Evolutionary conservation across 441 rosid species (phyloP), one percentile per base, ranked within the genome.

Genomic region (Arabidopsis lyrata): DNA sequence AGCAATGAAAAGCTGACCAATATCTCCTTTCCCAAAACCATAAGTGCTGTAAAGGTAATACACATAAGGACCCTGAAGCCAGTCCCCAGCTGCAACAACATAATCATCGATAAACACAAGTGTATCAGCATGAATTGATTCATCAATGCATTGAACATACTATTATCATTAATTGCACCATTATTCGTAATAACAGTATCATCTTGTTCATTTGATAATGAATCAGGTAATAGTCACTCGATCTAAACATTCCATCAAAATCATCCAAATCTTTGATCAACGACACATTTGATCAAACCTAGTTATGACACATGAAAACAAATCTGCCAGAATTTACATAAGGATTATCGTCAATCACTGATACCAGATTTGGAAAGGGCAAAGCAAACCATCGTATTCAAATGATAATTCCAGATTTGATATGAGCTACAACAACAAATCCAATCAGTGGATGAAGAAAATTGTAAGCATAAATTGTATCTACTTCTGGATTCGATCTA

Each of bases 61-160:
- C 22, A 94, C 97, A 82, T 92, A 95, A 35, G 99, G 99, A 74
- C 99, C 99, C 85, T 94, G 99, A 85, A 90, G 82, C 97, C 99
- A 94, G 63, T 94, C 99, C 63, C 99, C 97, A 71, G 97, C 97
- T 94, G 82, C 67, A 61, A 66, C 82, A 86, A 71, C 76, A 74
- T 18, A 66, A 29, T 14, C 41, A 64, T 39, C 48, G 3, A 20
- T 41, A 49, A 8, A 42, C 0, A 62, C 34, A 3, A 5, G 5
- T 16, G 4, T 29, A 54, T 56, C 32, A 63, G 35, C 59, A 22
- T 60, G 3, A 47, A 35, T 15, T 35, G 49, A 18, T 44, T 0
- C 24, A 22, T 31, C 2, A n/a, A n/a, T 31, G 11, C 35, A 69
- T 59, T 59, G 59, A 47, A 48, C 8, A 67, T 24, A 66, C 27